phyloP scores from a whole-genome alignment of 345 rosid species.

The Citrus medica region DNA sequence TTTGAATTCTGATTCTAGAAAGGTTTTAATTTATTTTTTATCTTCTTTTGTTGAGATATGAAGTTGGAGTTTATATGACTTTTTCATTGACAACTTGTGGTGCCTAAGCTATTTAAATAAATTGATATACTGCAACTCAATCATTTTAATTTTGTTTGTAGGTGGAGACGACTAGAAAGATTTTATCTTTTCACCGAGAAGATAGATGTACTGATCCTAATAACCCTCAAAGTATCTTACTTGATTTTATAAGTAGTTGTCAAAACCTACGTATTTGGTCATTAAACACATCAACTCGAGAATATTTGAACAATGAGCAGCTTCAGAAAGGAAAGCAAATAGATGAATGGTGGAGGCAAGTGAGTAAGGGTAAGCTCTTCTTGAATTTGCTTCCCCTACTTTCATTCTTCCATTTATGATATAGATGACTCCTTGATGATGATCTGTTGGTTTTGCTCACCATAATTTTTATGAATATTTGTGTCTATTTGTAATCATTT shows the following conservation, averaged over 20 bases:
- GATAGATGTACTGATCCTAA: slow-evolving; percentile 86
- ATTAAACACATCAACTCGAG: slow-evolving; percentile 78
- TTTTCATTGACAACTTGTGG: slow-evolving; percentile 2
- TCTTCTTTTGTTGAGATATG: neutral
- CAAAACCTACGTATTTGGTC: slow-evolving; percentile 96
- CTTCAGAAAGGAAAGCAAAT: slow-evolving; percentile 95
- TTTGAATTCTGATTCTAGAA: slow-evolving; percentile 72
- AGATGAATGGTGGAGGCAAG: slow-evolving; percentile 99
- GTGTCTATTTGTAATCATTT: neutral
- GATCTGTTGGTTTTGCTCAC: neutral
- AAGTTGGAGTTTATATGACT: neutral
- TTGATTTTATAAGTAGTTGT: slow-evolving; percentile 96
- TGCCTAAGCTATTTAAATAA: slow-evolving; percentile 7
- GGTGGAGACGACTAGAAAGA: slow-evolving; percentile 91
- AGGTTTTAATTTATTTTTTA: slow-evolving; percentile 39
- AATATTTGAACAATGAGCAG: slow-evolving; percentile 82
- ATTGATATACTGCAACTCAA: slow-evolving; percentile 21
- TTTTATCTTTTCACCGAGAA: slow-evolving; percentile 92
- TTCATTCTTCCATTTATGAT: neutral
- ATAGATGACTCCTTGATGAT: neutral
- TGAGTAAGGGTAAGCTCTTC: slow-evolving; percentile 63
- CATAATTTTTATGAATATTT: neutral
- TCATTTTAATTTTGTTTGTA: slow-evolving; percentile 36
- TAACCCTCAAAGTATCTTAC: slow-evolving; percentile 88
- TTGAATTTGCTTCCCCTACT: neutral